These are phyloP conservation scores for Calonectria leucothoes DNA, from an alignment of 2,329 filamentous ascomycete species.

Conservation along the genomic window DNA sequence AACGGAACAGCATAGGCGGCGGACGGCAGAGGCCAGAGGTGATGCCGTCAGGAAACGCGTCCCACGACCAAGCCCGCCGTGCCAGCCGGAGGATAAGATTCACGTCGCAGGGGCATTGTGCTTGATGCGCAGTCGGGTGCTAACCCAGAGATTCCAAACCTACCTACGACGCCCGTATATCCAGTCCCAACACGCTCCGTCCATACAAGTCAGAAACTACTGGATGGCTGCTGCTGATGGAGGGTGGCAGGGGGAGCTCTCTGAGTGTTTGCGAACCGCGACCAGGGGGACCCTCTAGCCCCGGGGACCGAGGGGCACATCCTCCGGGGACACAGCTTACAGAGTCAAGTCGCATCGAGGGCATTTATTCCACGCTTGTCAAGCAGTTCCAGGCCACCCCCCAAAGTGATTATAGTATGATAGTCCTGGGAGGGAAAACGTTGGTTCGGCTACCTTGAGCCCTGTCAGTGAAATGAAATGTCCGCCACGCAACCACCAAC, in stretches of 20 bases:
- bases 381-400: not conserved
- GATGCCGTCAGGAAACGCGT: not conserved
- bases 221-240: conserved; percentile 16
- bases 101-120: conserved; percentile 2
- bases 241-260: conserved; percentile 25
- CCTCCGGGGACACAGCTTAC: conserved; percentile 2
- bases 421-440: not conserved
- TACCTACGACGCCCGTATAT: conserved; percentile 10
- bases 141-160: conserved; percentile 18
- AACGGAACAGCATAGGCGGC: not conserved
- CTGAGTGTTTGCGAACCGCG: conserved; percentile 10
- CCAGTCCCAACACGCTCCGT: not conserved
- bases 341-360: conserved; percentile 3
- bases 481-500: conserved; percentile 13
- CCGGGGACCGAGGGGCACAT: conserved; percentile 19
- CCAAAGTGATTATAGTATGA: conserved; percentile 1
- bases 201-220: conserved; percentile 5
- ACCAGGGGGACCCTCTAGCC: conserved; percentile 6
- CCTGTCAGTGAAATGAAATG: not conserved
- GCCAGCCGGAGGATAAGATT: not conserved
- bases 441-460: not conserved
- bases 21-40: not conserved
- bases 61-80: not conserved
- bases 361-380: not conserved
- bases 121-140: conserved; percentile 6